Percentiles rank a stretch among this genome's conserved stretches.
Evolutionary conservation across 2,329 filamentous ascomycete species (phyloP).

Genomic region (Cryoendolithus antarcticus): DNA sequence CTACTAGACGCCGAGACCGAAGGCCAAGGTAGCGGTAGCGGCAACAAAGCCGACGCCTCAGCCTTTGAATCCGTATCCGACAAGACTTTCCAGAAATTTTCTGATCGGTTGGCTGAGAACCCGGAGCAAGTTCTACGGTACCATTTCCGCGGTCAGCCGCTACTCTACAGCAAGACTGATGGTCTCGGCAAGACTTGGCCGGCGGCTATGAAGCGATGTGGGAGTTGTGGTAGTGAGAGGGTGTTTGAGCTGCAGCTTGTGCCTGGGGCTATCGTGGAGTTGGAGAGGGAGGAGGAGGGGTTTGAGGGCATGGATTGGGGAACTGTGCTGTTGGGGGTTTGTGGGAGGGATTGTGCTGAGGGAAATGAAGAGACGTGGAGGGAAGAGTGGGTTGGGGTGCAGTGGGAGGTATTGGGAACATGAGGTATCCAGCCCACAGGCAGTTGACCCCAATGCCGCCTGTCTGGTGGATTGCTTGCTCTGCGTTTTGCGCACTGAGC

Average conservation of each 20-base stretch:
- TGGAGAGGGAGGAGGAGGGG: slow-evolving; percentile 60
- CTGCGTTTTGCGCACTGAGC: too few relatives aligned
- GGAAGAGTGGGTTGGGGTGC: slow-evolving; percentile 83
- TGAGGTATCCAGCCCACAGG: too few relatives aligned
- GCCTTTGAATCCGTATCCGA: slow-evolving; percentile 38
- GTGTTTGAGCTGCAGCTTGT: slow-evolving; percentile 88
- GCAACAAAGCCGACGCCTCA: slow-evolving; percentile 28
- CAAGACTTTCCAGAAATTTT: slow-evolving; percentile 39
- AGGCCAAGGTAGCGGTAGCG: slow-evolving; percentile 11
- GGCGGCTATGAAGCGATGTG: slow-evolving; percentile 55
- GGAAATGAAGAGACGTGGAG: slow-evolving; percentile 42
- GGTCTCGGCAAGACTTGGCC: slow-evolving; percentile 46
- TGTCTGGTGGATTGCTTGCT: too few relatives aligned
- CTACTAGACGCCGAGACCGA: slow-evolving; percentile 25
- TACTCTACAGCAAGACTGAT: slow-evolving; percentile 74
- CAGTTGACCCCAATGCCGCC: too few relatives aligned
- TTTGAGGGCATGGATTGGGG: slow-evolving; percentile 95
- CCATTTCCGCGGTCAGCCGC: slow-evolving; percentile 34
- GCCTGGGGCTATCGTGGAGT: slow-evolving; percentile 76
- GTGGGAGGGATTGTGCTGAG: slow-evolving; percentile 62
- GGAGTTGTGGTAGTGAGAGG: slow-evolving; percentile 59
- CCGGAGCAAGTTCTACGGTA: slow-evolving; percentile 40
- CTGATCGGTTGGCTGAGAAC: slow-evolving; percentile 38
- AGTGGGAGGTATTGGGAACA: slow-evolving; percentile 60
- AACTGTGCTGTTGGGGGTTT: slow-evolving; percentile 78